These are phyloP conservation scores for Dendrobium chrysotoxum DNA, from an alignment of 106 monocot genomes.

Conservation along the genomic window DNA sequence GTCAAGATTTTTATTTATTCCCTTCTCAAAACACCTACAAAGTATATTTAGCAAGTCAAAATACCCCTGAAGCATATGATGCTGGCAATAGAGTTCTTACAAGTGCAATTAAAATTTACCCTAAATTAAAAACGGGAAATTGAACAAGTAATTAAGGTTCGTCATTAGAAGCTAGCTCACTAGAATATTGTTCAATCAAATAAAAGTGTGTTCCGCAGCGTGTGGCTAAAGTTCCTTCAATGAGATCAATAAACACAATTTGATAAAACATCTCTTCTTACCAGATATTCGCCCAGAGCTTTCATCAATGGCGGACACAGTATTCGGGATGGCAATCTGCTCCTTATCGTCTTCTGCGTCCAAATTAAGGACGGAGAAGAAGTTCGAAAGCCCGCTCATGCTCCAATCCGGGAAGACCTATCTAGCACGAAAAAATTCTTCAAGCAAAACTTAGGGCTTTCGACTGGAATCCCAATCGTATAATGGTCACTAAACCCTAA, in stretches of 20 bases:
- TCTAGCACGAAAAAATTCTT: no score
- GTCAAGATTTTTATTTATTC: no score
- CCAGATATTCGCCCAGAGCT: conserved; percentile 12
- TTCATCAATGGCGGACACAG: not conserved
- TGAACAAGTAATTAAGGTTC: not conserved
- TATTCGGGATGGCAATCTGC: conserved; percentile 8
- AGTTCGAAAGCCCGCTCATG: conserved; percentile 36
- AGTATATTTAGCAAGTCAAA: not conserved
- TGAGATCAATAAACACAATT: not conserved
- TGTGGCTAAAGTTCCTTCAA: not conserved
- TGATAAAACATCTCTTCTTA: not conserved
- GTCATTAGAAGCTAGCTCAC: not conserved
- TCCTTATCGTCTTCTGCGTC: conserved; percentile 52
- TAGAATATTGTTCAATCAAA: not conserved
- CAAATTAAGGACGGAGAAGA: conserved; percentile 43
- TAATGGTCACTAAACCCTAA: no score
- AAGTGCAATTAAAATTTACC: not conserved
- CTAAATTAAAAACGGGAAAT: not conserved
- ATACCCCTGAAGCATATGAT: not conserved
- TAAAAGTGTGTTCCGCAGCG: not conserved
- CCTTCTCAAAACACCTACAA: not conserved
- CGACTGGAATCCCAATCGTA: no score
- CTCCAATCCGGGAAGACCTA: not conserved
- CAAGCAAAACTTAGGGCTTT: no score
- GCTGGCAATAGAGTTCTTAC: not conserved